phyloP scores from a whole-genome alignment of 2,329 filamentous ascomycete genomes.

The Pseudogymnoascus sp. region DNA sequence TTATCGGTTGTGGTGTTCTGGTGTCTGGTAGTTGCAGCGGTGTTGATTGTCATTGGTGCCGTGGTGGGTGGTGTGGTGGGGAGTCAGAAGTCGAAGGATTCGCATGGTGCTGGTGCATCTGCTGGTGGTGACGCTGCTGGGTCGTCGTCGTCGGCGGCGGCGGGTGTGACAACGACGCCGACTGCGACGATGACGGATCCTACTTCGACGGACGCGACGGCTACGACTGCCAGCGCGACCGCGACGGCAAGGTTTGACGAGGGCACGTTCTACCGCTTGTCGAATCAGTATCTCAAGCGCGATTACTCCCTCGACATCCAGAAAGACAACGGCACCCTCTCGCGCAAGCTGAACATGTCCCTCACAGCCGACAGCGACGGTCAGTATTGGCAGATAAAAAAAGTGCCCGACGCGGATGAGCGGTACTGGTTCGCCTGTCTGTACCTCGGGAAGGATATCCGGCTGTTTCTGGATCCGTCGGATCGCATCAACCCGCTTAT shows the following conservation, averaged over 20 bases:
- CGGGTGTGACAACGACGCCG: not conserved
- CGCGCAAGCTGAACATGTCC: not conserved
- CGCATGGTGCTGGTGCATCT: not conserved
- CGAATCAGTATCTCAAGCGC: not conserved
- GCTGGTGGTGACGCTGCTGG: too few species aligned
- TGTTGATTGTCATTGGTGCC: not conserved
- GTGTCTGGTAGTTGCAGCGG: not conserved
- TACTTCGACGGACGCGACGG: not conserved
- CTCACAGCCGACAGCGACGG: not conserved
- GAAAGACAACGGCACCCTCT: not conserved
- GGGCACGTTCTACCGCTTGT: not conserved
- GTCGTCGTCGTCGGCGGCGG: not conserved
- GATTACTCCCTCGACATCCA: not conserved
- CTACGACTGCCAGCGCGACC: not conserved
- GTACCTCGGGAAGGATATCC: not conserved
- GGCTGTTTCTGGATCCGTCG: not conserved
- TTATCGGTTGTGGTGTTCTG: not conserved
- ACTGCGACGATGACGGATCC: not conserved
- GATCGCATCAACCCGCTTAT: not conserved
- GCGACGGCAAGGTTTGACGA: not conserved
- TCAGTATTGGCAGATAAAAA: not conserved
- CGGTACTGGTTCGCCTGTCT: not conserved
- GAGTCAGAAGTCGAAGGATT: not conserved
- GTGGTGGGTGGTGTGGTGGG: conserved; percentile 6
- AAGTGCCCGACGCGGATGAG: not conserved